Evolutionary conservation across 768 basidiomycete genomes (phyloP).

Genomic region (Russula sp.): DNA sequence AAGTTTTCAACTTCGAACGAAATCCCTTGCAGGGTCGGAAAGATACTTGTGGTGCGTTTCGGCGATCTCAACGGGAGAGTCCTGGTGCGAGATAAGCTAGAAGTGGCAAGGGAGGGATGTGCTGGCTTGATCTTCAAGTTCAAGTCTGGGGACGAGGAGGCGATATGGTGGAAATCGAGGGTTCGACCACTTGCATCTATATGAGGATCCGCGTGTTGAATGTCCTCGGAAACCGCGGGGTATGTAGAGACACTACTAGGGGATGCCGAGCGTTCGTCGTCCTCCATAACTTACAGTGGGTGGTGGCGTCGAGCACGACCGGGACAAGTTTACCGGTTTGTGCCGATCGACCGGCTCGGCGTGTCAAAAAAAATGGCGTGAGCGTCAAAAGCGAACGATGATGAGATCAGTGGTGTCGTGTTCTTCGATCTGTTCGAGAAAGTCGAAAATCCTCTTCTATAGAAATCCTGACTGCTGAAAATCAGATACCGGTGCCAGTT

Average conservation of each 20-base stretch:
- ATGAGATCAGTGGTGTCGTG: too few relatives aligned
- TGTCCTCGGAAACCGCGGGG: not conserved
- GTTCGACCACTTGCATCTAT: not conserved
- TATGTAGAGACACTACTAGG: slow-evolving; percentile 2
- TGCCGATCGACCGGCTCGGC: too few relatives aligned
- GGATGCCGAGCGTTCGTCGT: not conserved
- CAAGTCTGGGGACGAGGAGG: slow-evolving; percentile 31
- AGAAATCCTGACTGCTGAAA: not conserved
- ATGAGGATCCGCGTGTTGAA: not conserved
- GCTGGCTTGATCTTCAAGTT: slow-evolving; percentile 27
- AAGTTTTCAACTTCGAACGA: slow-evolving; percentile 49
- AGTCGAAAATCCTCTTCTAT: too few relatives aligned
- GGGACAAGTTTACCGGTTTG: too few relatives aligned
- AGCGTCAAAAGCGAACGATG: too few relatives aligned
- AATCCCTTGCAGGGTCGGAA: slow-evolving; percentile 38
- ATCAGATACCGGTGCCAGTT: not conserved
- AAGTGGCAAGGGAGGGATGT: slow-evolving; percentile 11
- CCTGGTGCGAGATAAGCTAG: slow-evolving; percentile 27
- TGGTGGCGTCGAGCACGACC: not conserved
- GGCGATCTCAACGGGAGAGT: slow-evolving; percentile 42
- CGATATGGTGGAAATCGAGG: slow-evolving; percentile 22
- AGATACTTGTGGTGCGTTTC: slow-evolving; percentile 12
- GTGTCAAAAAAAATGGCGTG: too few relatives aligned
- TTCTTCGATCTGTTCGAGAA: too few relatives aligned
- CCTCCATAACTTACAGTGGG: slow-evolving; percentile 14